These are phyloP conservation scores for Bretziella fagacearum DNA, from an alignment of 2,329 filamentous ascomycete genomes.

Conservation along the genomic window DNA sequence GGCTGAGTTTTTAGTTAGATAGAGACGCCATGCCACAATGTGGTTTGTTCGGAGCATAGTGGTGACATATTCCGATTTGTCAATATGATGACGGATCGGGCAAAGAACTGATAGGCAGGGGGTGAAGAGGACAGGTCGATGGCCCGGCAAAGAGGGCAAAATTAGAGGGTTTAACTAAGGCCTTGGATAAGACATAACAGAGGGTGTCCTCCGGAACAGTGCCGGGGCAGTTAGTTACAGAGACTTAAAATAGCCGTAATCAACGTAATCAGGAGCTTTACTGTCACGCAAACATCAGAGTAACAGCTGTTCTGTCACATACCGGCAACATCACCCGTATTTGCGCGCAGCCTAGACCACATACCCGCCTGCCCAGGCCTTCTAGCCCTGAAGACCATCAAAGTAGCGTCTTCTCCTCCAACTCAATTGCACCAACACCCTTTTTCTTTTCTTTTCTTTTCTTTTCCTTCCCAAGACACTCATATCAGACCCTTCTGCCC, in stretches of 20 bases:
- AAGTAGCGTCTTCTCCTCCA: too few relatives aligned
- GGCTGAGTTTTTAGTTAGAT: not conserved
- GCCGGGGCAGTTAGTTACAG: not conserved
- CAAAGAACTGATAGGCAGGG: not conserved
- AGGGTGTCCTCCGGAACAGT: not conserved
- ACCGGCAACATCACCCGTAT: not conserved
- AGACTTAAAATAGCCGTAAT: not conserved
- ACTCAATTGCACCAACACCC: not conserved
- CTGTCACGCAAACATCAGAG: not conserved
- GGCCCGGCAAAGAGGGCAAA: too few relatives aligned
- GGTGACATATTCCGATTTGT: not conserved
- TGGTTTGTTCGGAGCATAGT: not conserved
- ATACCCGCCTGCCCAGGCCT: too few relatives aligned
- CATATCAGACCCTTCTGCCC: not conserved
- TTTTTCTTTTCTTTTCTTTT: not conserved
- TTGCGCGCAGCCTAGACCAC: too few relatives aligned
- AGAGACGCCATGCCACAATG: not conserved
- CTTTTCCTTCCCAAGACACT: not conserved
- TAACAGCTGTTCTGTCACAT: not conserved
- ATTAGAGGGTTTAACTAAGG: too few relatives aligned
- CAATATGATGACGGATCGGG: not conserved
- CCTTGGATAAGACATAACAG: too few relatives aligned
- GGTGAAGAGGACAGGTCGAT: too few relatives aligned
- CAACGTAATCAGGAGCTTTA: not conserved
- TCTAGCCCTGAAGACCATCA: too few relatives aligned